Evolutionary conservation across 2,329 filamentous ascomycete species (phyloP), one percentile per base, ranked within the genome.

Genomic region (Grosmannia penicillata): DNA sequence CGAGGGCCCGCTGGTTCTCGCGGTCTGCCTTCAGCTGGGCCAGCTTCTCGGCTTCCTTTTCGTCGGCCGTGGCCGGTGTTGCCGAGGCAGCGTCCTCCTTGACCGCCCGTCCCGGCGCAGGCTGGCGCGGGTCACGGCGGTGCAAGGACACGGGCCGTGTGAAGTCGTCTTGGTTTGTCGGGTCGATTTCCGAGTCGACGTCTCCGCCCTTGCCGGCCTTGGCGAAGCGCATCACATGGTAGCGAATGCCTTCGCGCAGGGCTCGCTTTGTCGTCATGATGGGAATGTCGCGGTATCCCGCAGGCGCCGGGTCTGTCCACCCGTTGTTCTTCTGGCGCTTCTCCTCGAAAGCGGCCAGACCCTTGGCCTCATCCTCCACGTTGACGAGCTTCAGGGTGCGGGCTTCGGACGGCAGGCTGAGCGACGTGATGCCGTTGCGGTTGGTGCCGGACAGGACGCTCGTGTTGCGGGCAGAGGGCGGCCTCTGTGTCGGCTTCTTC

Each of bases 71-170:
- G 2, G 51, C 51, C 10, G 57, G 24, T 2, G 53, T 51, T n/a
- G 56, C 17, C 26, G 47, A 63, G 53, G 33, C 59, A 5, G 44
- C 39, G 40, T 80, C 74, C 19, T 74, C 66, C 52, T 82, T 80
- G 40, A 74, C 68, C 28, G 72, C 65, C 46, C 75, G 65, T 39
- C 78, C 72, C 23, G 78, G 71, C 1, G 76, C 65, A 33, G 68
- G 75, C 49, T 75, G 78, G 49, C 78, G 74, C 15, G 87, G 85
- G 54, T 95, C 87, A 40, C 91, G 81, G 45, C 91, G 78, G 54
- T 96, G 87, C 27, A 98, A 64, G 27, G 84, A 79, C 24, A 96
- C 82, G 1, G 91, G 91, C 22, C 86, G 75, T 15, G 82, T 80
- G 53, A 96, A 98, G 37, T 93, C 77, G 6, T 77, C 66, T 47